Base-by-base conservation (phyloP, 192 early-diverging fungal species). In the Entomortierella chlamydospora region DNA sequence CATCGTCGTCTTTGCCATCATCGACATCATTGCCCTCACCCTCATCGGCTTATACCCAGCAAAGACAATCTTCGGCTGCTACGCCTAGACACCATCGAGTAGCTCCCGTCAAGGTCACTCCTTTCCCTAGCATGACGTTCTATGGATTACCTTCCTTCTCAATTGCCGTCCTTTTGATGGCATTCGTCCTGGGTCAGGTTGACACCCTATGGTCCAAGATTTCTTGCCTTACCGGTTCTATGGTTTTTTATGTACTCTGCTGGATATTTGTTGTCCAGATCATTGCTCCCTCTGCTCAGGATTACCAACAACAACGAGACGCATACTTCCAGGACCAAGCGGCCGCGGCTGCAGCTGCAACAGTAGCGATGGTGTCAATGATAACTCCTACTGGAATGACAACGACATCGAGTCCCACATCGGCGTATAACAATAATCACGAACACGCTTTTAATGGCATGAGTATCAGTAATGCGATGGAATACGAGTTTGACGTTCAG, bases 61-160 rank as follows among this genome's bases (percentile, higher is more conserved):
- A n/a, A n/a, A n/a, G n/a, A n/a, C n/a, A n/a, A n/a, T n/a, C n/a
- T n/a, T n/a, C n/a, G n/a, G n/a, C 50, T 2, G 13, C 49, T 10
- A 28, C 31, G 4, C 10, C 61, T 4, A 25, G 34, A 49, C 45
- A 29, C 15, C 50, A 52, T 6, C 50, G n/a, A 6, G 30, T 45
- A 9, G 34, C 47, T 4, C 55, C 31, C 0, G 23, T 33, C 20
- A 42, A 43, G 15, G 39, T 23, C 26, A 15, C 26, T 29, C n/a
- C 62, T 4, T 45, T 57, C 23, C 49, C 57, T 8, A 70, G 76
- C 61, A 53, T 66, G 28, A 55, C 66, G 54, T 39, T 70, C 29
- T 78, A 78, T 22, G 73, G 60, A 8, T 30, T 70, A 28, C 73
- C 67, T 47, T 20, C 45, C 4, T 78, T 78, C 56, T 57, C 73